These are phyloP conservation scores for Mortierella sp. DNA, from an alignment of 371 early-diverging fungal genomes.

Conservation along the genomic window DNA sequence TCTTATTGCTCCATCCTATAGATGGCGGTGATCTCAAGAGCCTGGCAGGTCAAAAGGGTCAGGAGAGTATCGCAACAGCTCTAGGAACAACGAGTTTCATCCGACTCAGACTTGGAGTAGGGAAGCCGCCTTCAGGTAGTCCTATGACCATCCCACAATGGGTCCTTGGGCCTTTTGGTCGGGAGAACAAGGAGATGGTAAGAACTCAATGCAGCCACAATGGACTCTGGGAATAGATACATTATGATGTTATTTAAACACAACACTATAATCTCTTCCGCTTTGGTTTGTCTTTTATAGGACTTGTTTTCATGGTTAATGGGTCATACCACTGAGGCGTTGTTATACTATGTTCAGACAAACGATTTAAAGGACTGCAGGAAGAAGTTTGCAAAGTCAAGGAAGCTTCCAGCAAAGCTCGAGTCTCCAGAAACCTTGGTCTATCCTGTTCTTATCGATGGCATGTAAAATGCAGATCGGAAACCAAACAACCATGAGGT, in stretches of 20 bases:
- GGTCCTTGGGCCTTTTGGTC: slow-evolving; percentile 55
- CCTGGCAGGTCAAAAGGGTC: slow-evolving; percentile 61
- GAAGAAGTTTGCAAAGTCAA: slow-evolving; percentile 59
- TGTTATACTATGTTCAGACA: slow-evolving; percentile 57
- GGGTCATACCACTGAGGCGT: slow-evolving; percentile 59
- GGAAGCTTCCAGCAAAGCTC: slow-evolving; percentile 57
- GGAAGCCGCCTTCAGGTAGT: slow-evolving; percentile 46
- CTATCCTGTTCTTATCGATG: slow-evolving; percentile 41
- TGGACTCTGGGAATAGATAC: not conserved
- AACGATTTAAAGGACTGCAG: slow-evolving; percentile 59
- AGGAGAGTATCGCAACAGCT: slow-evolving; percentile 56
- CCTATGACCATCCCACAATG: slow-evolving; percentile 54
- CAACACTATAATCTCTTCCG: too few relatives aligned
- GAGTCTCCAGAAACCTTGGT: slow-evolving; percentile 35
- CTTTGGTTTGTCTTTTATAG: slow-evolving; percentile 16
- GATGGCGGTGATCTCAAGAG: slow-evolving; percentile 58
- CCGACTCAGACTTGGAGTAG: slow-evolving; percentile 58
- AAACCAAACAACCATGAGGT: not conserved
- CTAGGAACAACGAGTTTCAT: slow-evolving; percentile 58
- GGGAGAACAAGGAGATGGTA: slow-evolving; percentile 64
- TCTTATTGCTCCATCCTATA: slow-evolving; percentile 2
- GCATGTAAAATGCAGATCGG: slow-evolving; percentile 31
- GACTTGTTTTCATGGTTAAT: slow-evolving; percentile 60
- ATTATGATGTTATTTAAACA: not conserved
- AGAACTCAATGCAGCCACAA: not conserved